These are phyloP conservation scores for Chlamydomonas sphaeroides DNA, from an alignment of 139 green algal genomes.

Conservation along the genomic window DNA sequence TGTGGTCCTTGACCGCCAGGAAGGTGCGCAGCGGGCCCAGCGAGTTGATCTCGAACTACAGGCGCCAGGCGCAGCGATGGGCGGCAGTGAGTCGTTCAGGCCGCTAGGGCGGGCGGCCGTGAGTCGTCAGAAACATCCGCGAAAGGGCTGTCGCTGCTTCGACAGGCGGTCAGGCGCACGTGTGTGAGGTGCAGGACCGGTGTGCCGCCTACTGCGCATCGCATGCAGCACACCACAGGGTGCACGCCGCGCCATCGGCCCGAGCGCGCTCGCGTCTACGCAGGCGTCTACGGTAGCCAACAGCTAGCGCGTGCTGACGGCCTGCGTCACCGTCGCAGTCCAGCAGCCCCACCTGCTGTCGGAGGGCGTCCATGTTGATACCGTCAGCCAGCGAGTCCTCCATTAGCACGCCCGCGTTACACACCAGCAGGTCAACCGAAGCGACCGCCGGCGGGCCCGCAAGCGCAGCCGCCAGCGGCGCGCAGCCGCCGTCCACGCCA, in stretches of 20 bases:
- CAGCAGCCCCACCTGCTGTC: slow-evolving; percentile 44
- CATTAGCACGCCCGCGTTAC: slow-evolving; percentile 60
- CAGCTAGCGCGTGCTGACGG: no score
- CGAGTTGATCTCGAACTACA: slow-evolving; percentile 68
- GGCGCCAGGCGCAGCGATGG: background rate
- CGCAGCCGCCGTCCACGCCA: slow-evolving; percentile 1
- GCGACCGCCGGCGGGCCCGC: no score
- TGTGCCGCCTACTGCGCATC: no score
- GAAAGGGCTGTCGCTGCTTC: background rate
- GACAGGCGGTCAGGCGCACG: no score
- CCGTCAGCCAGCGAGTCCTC: slow-evolving; percentile 46
- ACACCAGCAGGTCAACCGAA: slow-evolving; percentile 24
- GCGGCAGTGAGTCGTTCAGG: no score
- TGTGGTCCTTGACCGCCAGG: slow-evolving; percentile 36
- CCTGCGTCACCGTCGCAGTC: no score
- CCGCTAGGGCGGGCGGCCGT: no score
- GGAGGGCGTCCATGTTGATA: slow-evolving; percentile 42
- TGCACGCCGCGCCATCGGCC: no score
- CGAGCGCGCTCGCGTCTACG: no score
- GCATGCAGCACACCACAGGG: no score
- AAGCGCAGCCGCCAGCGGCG: background rate
- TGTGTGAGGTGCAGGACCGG: background rate
- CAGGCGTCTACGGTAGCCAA: no score
- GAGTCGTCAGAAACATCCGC: background rate
- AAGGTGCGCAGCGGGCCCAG: slow-evolving; percentile 62